phyloP scores from a whole-genome alignment of 768 basidiomycete species.

The Kwoniella bestiolae region DNA sequence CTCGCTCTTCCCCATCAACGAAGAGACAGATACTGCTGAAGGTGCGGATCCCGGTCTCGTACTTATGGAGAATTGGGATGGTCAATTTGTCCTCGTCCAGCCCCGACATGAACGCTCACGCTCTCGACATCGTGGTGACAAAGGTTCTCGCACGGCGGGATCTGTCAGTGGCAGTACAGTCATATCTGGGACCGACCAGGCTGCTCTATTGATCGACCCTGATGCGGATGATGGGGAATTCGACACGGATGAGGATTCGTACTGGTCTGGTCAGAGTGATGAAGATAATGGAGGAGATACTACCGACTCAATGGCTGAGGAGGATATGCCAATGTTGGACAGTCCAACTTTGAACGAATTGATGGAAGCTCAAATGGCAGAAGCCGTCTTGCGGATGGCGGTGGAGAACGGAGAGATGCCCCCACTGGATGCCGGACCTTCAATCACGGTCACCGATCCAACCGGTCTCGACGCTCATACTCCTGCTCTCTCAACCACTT shows the following conservation, averaged over 20 bases:
- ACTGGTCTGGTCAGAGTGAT: constrained; percentile 42
- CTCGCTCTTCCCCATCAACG: constrained; percentile 24
- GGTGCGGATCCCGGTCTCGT: constrained; percentile 36
- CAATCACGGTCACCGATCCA: constrained; percentile 45
- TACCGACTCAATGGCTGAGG: constrained; percentile 54
- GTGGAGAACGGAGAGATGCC: constrained; percentile 18
- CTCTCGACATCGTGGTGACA: constrained; percentile 35
- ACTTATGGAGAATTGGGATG: constrained; percentile 54
- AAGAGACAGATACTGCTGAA: constrained; percentile 12
- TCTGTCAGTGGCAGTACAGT: constrained; percentile 39
- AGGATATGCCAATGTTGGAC: constrained; percentile 53
- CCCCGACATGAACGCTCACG: constrained; percentile 37
- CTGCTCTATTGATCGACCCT: constrained; percentile 41
- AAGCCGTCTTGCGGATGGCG: constrained; percentile 23
- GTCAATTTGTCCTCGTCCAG: constrained; percentile 48
- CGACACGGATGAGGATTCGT: constrained; percentile 24
- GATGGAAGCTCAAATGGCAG: constrained; percentile 36
- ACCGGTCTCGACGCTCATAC: constrained; percentile 19
- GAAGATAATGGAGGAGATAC: constrained; percentile 50
- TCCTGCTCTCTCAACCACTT: constrained; percentile 25
- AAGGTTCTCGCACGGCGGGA: constrained; percentile 40
- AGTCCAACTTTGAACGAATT: constrained; percentile 44
- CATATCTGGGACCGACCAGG: constrained; percentile 34
- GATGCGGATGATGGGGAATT: constrained; percentile 42
- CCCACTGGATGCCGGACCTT: constrained; percentile 19